Base-by-base conservation (phyloP, 2,329 filamentous ascomycete genomes). In the Rhynchosporium secalis region DNA sequence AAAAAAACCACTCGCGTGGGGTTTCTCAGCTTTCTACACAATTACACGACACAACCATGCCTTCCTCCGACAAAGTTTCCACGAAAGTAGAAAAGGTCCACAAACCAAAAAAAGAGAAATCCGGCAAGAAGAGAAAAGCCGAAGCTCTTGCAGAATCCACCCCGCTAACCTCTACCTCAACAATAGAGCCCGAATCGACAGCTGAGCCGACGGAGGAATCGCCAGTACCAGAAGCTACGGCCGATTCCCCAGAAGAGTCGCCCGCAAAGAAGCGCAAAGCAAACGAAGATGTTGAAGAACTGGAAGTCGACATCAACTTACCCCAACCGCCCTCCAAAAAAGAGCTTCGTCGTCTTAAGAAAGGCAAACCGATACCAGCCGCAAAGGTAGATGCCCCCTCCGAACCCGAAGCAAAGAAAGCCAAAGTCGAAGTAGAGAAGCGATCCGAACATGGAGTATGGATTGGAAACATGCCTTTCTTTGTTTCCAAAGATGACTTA, bases 261-360 rank as follows among this genome's bases (percentile, higher is more conserved):
- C 68, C 71, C n/a, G 62, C 67, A 8, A 74, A 75, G 64, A 92
- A 96, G 79, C 89, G 90, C 76, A 95, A 94, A 77, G 79, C 86
- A 56, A 77, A 77, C 20, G 51, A 54, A 41, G 74, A 72, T 43
- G 60, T 76, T 83, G 83, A 87, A 54, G 90, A 93, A 71, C 89
- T 99, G 72, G 92, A 96, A 76, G 92, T 99, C 74, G 91, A 99
- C 75, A 79, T 99, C 66, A 82, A 80, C 67, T 87, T 90, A n/a
- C 95, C 95, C 31, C 93, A 98, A 73, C 95, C 95, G 26, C 91
- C 92, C 1, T 98, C 95, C 40, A 99, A 98, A 77, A 96, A 95
- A 75, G 92, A 91, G 65, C 86, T 92, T 69, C 92, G 95, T 74
- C 88, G 88, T 65, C 85, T 96, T 62, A 98, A 97, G 77, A 97